phyloP scores from a whole-genome alignment of 495 filamentous ascomycete genomes.

The Aspergillus olivimuriae region DNA sequence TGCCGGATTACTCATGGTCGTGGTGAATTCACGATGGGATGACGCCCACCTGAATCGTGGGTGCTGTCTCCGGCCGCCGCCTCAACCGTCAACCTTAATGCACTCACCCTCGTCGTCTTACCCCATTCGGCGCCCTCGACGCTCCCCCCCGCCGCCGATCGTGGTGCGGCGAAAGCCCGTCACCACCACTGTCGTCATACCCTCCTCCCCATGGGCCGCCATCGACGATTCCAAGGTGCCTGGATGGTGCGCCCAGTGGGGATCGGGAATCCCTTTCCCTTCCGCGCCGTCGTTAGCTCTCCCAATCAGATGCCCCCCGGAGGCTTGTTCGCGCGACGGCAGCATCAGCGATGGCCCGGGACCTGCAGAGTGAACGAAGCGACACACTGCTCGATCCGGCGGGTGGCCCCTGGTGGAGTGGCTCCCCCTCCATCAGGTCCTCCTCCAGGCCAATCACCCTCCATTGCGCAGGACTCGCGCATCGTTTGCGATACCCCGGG shows the following conservation, averaged over 20 bases:
- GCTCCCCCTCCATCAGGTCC: background rate
- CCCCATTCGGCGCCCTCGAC: background rate
- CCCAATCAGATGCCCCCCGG: too few species aligned
- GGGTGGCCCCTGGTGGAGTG: background rate
- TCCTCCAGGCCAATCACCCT: background rate
- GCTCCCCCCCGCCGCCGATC: conserved; percentile 1
- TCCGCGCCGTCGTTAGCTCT: too few species aligned
- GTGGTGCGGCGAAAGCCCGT: background rate
- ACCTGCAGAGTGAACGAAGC: too few species aligned
- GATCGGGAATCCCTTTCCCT: too few species aligned
- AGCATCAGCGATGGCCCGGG: too few species aligned
- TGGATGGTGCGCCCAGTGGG: too few species aligned
- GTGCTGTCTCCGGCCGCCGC: background rate
- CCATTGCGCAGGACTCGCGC: background rate
- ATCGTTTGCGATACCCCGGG: conserved; percentile 4
- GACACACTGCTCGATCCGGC: conserved; percentile 1
- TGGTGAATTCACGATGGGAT: too few species aligned
- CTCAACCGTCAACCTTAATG: background rate
- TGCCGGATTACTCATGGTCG: too few species aligned
- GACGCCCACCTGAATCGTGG: too few species aligned
- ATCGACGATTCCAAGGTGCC: background rate
- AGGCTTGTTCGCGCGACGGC: too few species aligned
- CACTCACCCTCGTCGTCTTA: too few species aligned
- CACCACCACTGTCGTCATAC: conserved; percentile 1
- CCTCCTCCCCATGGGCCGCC: background rate